Conservation (phyloP, 2,329 filamentous ascomycete species). For the Colletotrichum higginsianum region DNA sequence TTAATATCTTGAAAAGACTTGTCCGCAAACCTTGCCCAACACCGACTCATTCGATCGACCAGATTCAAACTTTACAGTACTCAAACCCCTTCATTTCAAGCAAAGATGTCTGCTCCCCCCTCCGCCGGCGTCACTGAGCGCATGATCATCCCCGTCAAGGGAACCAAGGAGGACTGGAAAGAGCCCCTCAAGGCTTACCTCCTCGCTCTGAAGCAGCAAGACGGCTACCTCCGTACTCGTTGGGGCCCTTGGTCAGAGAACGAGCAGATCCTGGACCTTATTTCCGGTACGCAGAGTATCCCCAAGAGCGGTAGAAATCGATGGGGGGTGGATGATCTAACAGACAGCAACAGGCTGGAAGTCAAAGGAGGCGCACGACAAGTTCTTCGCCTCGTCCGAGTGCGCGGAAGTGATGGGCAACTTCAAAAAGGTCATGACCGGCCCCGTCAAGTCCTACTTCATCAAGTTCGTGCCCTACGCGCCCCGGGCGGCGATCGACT, state of each 20-base stretch:
- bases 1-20: background rate
- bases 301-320: too few relatives aligned
- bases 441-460: conserved; percentile 28
- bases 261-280: conserved; percentile 30
- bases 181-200: conserved; percentile 36
- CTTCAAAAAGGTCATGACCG: conserved; percentile 25
- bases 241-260: conserved; percentile 39
- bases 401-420: conserved; percentile 12
- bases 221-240: conserved; percentile 36
- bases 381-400: conserved; percentile 30
- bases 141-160: conserved; percentile 35
- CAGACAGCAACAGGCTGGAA: conserved; percentile 26
- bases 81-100: background rate
- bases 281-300: conserved; percentile 17
- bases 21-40: background rate
- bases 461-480: conserved; percentile 38
- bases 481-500: conserved; percentile 35
- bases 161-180: conserved; percentile 36
- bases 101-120: conserved; percentile 28
- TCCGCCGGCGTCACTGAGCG: conserved; percentile 25
- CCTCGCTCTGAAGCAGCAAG: conserved; percentile 28
- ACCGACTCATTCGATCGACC: background rate
- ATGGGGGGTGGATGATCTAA: background rate
- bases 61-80: background rate
- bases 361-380: conserved; percentile 28